A percentile compares a stretch with the other conserved stretches of the same genome.
These are phyloP conservation scores for Adansonia grandidieri DNA, from an alignment of 441 rosid species.

Conservation along the genomic window DNA sequence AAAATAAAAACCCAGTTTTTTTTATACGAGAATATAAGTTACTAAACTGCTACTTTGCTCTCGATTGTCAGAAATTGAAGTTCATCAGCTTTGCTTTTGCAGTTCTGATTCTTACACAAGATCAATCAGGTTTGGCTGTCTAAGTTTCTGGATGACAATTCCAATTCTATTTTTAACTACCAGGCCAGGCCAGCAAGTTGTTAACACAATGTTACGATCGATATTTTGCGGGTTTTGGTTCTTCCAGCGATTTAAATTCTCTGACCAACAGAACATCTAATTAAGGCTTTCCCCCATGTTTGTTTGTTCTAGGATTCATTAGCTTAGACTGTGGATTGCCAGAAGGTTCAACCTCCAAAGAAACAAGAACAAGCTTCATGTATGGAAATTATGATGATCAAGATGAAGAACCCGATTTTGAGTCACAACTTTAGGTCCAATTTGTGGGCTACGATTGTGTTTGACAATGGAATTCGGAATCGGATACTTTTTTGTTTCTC, in stretches of 20 bases:
- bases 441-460: too few relatives aligned
- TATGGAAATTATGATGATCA: too few relatives aligned
- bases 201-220: neutral
- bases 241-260: too few relatives aligned
- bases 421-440: too few relatives aligned
- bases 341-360: constrained; percentile 3
- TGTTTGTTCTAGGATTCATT: constrained; percentile 42
- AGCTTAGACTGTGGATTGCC: constrained; percentile 51
- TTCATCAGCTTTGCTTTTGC: neutral
- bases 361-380: too few relatives aligned
- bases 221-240: neutral
- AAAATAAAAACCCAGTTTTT: neutral
- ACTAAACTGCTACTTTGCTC: neutral
- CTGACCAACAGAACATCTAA: too few relatives aligned
- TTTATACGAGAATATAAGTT: too few relatives aligned
- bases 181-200: neutral
- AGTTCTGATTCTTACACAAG: neutral
- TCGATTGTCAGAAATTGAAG: neutral
- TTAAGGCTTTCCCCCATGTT: neutral
- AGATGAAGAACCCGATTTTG: too few relatives aligned
- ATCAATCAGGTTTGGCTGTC: neutral
- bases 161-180: neutral
- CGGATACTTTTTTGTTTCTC: too few relatives aligned
- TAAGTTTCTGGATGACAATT: neutral
- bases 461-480: too few relatives aligned